Percentiles rank a stretch among this genome's conserved stretches.
phyloP scores from a whole-genome alignment of 441 rosid species.

The Mallotus repandus region DNA sequence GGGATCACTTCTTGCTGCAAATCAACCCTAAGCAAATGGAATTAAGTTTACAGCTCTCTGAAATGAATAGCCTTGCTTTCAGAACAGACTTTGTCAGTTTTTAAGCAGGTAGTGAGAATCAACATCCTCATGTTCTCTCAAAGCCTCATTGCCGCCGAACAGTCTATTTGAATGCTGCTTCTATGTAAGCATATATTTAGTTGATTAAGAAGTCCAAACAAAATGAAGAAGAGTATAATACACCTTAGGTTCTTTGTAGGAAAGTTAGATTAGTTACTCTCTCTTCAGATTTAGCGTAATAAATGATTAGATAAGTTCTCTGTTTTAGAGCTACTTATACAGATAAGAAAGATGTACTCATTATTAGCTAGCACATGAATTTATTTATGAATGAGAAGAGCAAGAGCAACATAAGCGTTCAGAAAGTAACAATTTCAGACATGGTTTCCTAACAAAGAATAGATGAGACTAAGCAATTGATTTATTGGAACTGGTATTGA shows the following conservation, averaged over 20 bases:
- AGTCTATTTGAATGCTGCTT: slow-evolving; percentile 36
- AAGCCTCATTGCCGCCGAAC: slow-evolving; percentile 36
- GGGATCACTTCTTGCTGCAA: slow-evolving; percentile 38
- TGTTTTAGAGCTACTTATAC: slow-evolving; percentile 29
- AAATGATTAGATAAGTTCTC: slow-evolving; percentile 36
- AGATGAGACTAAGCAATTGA: too few species aligned
- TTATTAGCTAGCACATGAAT: slow-evolving; percentile 26
- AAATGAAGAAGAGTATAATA: slow-evolving; percentile 35
- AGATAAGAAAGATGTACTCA: slow-evolving; percentile 25
- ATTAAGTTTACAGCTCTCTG: slow-evolving; percentile 26
- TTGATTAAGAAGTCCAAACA: slow-evolving; percentile 35
- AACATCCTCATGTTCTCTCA: slow-evolving; percentile 37
- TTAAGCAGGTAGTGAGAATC: slow-evolving; percentile 36
- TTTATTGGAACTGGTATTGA: too few species aligned
- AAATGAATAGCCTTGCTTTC: slow-evolving; percentile 32
- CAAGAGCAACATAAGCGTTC: neutral
- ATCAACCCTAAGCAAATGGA: slow-evolving; percentile 31
- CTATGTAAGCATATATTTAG: slow-evolving; percentile 37
- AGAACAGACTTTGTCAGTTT: slow-evolving; percentile 25
- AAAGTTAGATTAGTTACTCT: slow-evolving; percentile 45
- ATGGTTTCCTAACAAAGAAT: too few species aligned
- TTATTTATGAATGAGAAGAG: slow-evolving; percentile 23
- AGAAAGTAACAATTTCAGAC: neutral
- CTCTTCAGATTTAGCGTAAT: slow-evolving; percentile 43
- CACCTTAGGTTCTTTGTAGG: slow-evolving; percentile 57